Conservation (phyloP, 2,329 filamentous ascomycete genomes). For the Pseudogymnoascus sp. region DNA sequence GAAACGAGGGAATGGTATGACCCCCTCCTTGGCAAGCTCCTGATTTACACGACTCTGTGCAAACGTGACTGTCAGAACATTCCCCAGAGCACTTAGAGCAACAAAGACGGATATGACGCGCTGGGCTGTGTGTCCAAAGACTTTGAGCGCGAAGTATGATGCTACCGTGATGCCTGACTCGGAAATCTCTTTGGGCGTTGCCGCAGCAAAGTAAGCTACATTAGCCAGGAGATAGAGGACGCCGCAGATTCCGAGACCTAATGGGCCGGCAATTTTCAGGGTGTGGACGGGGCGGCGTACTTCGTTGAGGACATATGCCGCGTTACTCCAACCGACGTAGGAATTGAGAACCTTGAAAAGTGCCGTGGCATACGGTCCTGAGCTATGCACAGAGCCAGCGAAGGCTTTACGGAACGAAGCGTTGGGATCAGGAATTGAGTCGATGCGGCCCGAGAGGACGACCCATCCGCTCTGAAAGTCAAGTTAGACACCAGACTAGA, state of each 20-base stretch:
- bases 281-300: conserved; percentile 48
- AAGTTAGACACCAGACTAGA: background rate
- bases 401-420: conserved; percentile 42
- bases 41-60: conserved; percentile 40
- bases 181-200: conserved; percentile 46
- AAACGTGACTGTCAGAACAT: conserved; percentile 42
- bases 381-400: conserved; percentile 36
- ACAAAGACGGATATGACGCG: conserved; percentile 39
- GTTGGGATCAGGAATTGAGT: conserved; percentile 23
- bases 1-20: conserved; percentile 35
- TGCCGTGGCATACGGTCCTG: conserved; percentile 37
- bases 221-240: conserved; percentile 50
- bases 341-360: conserved; percentile 49
- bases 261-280: conserved; percentile 47
- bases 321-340: conserved; percentile 46
- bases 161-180: conserved; percentile 46
- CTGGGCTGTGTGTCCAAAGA: conserved; percentile 38
- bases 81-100: conserved; percentile 40
- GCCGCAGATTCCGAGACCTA: conserved; percentile 43
- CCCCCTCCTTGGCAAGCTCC: conserved; percentile 40
- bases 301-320: conserved; percentile 49
- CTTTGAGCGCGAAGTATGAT: conserved; percentile 47
- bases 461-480: conserved; percentile 29
- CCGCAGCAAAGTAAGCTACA: conserved; percentile 51
- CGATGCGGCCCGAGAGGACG: conserved; percentile 31